These are phyloP conservation scores for Nakazawaea ishiwadae DNA, from an alignment of 805 yeast species.

Conservation along the genomic window DNA sequence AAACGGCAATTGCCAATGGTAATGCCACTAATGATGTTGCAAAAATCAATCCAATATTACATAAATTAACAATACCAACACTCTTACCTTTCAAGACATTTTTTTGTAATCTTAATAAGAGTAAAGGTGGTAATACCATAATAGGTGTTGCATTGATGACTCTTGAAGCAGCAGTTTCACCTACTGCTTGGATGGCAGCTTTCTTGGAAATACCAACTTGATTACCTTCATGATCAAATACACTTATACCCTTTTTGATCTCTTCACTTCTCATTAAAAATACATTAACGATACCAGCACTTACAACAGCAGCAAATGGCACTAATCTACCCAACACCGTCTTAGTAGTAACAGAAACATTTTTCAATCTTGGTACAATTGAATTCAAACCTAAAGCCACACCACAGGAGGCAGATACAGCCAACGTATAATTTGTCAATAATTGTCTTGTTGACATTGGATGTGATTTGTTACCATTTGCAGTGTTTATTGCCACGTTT, in stretches of 20 bases:
- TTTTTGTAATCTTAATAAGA: constrained; percentile 73
- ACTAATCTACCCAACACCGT: constrained; percentile 79
- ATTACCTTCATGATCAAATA: constrained; percentile 58
- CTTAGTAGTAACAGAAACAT: constrained; percentile 64
- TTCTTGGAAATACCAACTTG: constrained; percentile 70
- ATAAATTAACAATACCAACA: constrained; percentile 55
- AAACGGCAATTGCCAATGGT: constrained; percentile 93
- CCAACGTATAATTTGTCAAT: constrained; percentile 73
- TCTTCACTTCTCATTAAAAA: constrained; percentile 96
- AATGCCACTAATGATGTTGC: constrained; percentile 80
- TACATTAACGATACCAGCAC: constrained; percentile 96
- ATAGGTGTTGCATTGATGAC: constrained; percentile 96
- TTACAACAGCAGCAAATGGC: constrained; percentile 97
- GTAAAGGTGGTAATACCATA: constrained; percentile 93
- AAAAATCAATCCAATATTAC: constrained; percentile 83
- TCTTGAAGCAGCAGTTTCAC: constrained; percentile 93
- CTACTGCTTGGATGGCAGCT: constrained; percentile 92
- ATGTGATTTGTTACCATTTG: constrained; percentile 93
- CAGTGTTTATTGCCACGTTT: constrained; percentile 94
- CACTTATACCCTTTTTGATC: constrained; percentile 77
- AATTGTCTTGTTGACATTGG: constrained; percentile 80
- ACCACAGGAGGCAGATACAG: constrained; percentile 91
- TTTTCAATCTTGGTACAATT: constrained; percentile 78
- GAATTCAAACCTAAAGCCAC: constrained; percentile 93
- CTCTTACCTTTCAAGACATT: constrained; percentile 66